These are phyloP conservation scores for Elaeagnus macrophylla DNA, from an alignment of 306 rosid genomes.

Conservation along the genomic window DNA sequence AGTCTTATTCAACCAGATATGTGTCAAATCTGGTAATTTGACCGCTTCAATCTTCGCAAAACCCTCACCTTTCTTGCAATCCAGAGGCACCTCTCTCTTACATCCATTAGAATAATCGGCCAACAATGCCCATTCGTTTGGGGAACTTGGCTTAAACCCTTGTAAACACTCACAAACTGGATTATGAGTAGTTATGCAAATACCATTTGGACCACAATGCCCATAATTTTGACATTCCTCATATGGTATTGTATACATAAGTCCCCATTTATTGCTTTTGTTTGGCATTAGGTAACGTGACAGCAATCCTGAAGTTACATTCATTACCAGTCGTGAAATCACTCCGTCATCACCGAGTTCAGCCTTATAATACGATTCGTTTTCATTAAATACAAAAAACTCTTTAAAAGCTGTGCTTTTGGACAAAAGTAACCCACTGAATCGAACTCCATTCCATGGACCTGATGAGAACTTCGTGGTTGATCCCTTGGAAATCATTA, in stretches of 20 bases:
- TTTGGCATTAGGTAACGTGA: too few species aligned
- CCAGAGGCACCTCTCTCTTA: slow-evolving; percentile 11
- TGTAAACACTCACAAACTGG: slow-evolving; percentile 25
- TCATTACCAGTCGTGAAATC: too few species aligned
- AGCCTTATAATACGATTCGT: too few species aligned
- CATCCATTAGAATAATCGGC: slow-evolving; percentile 31
- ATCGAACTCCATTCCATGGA: slow-evolving; percentile 2
- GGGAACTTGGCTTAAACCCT: slow-evolving; percentile 27
- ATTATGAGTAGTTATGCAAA: slow-evolving; percentile 2
- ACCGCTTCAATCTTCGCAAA: slow-evolving; percentile 13
- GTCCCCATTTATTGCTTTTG: too few species aligned
- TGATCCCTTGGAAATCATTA: neutral
- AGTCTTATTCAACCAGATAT: slow-evolving; percentile 15
- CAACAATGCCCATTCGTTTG: slow-evolving; percentile 10
- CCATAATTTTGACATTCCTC: slow-evolving; percentile 25
- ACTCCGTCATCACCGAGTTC: too few species aligned
- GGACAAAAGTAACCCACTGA: neutral
- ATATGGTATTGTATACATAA: slow-evolving; percentile 13
- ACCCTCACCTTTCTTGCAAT: slow-evolving; percentile 17
- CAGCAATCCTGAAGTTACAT: too few species aligned
- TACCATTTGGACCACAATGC: slow-evolving; percentile 27
- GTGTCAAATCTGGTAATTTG: slow-evolving; percentile 32
- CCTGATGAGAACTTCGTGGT: neutral
- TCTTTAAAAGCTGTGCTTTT: too few species aligned
- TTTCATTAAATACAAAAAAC: too few species aligned